Evolutionary conservation across 768 basidiomycete species (phyloP), one percentile per base, ranked within the genome.

Genomic region (Calocybe gangraenosa): DNA sequence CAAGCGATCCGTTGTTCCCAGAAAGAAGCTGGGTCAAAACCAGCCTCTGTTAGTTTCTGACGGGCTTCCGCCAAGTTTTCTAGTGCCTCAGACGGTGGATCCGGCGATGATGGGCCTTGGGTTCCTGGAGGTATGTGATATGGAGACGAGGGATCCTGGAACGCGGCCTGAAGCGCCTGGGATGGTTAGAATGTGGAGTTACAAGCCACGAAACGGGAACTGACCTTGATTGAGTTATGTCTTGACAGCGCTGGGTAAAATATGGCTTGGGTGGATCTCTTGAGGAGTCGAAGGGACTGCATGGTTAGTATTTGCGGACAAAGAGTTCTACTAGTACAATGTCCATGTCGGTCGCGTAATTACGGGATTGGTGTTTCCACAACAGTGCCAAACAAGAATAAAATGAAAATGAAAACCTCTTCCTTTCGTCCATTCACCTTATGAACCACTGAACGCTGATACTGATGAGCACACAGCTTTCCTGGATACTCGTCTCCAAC

Each of bases 1-100:
- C 87, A 89, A 0, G 73, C 79, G n/a, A 90, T 75, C 11, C 65
- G 67, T 57, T 89, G 87, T 56, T 87, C 83, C 81, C 82, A 87
- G 44, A 89, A 80, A n/a, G 82, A 84, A 20, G 60, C 52, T 2
- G 78, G 70, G 57, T 87, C 82, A 49, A 78, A 79, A 0, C 84
- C 82, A 14, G 51, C 69, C 57, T 20, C 50, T 9, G 60, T 53
- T 18, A 86, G 58, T 47, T 67, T 68, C 20, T 56, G 52, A 23
- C 64, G 64, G 1, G 76, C 84, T 37, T 73, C 66, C 25, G 64
- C 62, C 7, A 68, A 46, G 46, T 54, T 53, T 40, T 57, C 54
- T 42, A 30, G 37, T 13, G 15, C 44, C 48, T 46, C 46, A 20
- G 42, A 42, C 41, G 43, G 35, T 30, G 74, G 72, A 47, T 83